phyloP scores from a whole-genome alignment of 2,329 filamentous ascomycete species.

The Cryphonectria radicalis region DNA sequence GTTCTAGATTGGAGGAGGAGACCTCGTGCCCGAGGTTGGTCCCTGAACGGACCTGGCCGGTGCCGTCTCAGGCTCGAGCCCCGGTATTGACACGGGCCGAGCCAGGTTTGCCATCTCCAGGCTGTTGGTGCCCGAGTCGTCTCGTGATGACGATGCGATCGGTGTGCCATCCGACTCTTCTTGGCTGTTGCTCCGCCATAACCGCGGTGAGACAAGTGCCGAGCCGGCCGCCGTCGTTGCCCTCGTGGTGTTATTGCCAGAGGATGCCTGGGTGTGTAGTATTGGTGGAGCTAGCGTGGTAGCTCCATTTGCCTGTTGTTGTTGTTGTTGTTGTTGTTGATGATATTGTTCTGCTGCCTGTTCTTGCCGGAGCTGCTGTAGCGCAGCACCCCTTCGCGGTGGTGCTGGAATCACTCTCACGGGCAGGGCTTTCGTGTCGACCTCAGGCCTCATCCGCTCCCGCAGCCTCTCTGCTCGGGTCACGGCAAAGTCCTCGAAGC shows the following conservation, averaged over 20 bases:
- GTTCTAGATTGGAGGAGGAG: not conserved
- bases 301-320: not conserved
- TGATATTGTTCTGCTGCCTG: conserved; percentile 42
- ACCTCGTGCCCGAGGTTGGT: conserved; percentile 13
- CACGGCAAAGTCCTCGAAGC: conserved; percentile 65
- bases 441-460: conserved; percentile 58
- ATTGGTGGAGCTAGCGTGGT: conserved; percentile 14
- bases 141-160: conserved; percentile 12
- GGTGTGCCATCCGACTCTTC: conserved; percentile 9
- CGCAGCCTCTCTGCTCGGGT: conserved; percentile 64
- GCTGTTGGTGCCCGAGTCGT: not conserved
- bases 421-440: conserved; percentile 59
- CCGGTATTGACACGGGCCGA: not conserved
- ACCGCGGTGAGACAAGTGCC: conserved; percentile 16
- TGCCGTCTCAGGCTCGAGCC: conserved; percentile 2
- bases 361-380: conserved; percentile 62
- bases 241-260: conserved; percentile 2
- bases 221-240: conserved; percentile 19
- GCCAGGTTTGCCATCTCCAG: not conserved
- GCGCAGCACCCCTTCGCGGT: conserved; percentile 58
- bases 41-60: not conserved
- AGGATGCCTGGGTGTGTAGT: conserved; percentile 17
- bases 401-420: conserved; percentile 66
- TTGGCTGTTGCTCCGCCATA: conserved; percentile 27
- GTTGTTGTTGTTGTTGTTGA: not conserved